Conservation (phyloP, 371 early-diverging fungal species). For the Rhizomucor pusillus region DNA sequence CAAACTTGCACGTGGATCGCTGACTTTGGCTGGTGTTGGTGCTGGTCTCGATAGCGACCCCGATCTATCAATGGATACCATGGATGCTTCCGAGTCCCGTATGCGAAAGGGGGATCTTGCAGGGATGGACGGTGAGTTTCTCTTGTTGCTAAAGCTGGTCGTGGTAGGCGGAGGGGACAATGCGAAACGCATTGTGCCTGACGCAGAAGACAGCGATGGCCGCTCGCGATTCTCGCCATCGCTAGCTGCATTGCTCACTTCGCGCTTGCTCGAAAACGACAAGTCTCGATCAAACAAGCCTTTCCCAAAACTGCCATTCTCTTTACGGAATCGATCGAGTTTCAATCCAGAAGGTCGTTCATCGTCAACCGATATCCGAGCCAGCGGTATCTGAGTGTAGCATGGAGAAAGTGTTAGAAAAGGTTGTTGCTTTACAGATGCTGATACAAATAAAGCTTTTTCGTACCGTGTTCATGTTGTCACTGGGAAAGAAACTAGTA, state of each 20-base stretch:
- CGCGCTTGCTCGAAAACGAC: neutral
- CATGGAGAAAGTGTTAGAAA: no score
- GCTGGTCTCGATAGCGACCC: neutral
- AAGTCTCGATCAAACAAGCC: neutral
- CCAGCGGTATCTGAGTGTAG: constrained; percentile 16
- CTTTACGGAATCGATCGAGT: constrained; percentile 10
- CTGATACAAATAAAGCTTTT: no score
- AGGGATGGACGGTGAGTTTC: constrained; percentile 31
- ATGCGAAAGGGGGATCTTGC: constrained; percentile 43
- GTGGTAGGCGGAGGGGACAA: no score
- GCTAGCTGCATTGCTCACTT: no score
- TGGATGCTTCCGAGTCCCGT: constrained; percentile 23
- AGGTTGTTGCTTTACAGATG: no score
- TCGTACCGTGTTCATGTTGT: no score
- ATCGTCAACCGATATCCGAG: constrained; percentile 20
- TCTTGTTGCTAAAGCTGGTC: neutral
- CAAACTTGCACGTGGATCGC: constrained; percentile 18
- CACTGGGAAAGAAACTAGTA: no score
- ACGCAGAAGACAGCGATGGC: no score
- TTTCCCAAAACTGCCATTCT: neutral
- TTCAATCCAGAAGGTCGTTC: constrained; percentile 26
- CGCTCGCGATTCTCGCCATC: no score
- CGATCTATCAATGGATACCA: neutral
- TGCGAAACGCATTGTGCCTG: no score
- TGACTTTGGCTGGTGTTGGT: neutral